Evolutionary conservation across 352 stramenopile genomes (phyloP).

Genomic region (Phytopythium sindhum): DNA sequence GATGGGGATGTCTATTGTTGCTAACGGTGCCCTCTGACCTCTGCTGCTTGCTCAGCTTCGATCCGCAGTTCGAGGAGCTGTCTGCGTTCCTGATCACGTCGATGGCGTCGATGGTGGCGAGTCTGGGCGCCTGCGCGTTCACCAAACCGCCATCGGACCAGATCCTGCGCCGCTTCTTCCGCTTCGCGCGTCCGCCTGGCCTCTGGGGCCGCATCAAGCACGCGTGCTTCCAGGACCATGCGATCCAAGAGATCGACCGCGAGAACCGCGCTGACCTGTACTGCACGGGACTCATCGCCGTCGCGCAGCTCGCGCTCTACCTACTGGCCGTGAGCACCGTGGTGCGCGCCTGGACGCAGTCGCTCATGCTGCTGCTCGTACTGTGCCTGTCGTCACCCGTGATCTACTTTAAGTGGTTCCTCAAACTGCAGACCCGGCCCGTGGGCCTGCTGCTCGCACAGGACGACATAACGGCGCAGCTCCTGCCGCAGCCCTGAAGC

Average conservation of each 20-base stretch:
- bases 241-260: conserved; percentile 46
- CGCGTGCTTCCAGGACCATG: conserved; percentile 54
- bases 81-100: conserved; percentile 58
- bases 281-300: conserved; percentile 61
- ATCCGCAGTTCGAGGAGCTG: conserved; percentile 48
- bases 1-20: not conserved
- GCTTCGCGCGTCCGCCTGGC: conserved; percentile 59
- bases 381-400: conserved; percentile 39
- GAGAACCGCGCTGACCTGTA: conserved; percentile 64
- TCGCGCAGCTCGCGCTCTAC: conserved; percentile 60
- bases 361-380: conserved; percentile 34
- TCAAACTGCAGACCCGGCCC: conserved; percentile 55
- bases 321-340: conserved; percentile 66
- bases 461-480: conserved; percentile 43
- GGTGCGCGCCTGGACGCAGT: conserved; percentile 57
- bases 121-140: conserved; percentile 34
- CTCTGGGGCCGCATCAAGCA: conserved; percentile 51
- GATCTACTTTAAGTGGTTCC: conserved; percentile 81
- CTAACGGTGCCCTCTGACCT: not conserved
- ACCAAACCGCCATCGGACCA: conserved; percentile 43
- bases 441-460: conserved; percentile 27
- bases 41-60: conserved; percentile 28
- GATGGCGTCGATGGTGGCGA: conserved; percentile 43
- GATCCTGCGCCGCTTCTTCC: conserved; percentile 62
- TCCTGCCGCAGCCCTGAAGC: conserved; percentile 26